phyloP scores from a whole-genome alignment of 345 rosid species.

The Aquilaria sinensis region DNA sequence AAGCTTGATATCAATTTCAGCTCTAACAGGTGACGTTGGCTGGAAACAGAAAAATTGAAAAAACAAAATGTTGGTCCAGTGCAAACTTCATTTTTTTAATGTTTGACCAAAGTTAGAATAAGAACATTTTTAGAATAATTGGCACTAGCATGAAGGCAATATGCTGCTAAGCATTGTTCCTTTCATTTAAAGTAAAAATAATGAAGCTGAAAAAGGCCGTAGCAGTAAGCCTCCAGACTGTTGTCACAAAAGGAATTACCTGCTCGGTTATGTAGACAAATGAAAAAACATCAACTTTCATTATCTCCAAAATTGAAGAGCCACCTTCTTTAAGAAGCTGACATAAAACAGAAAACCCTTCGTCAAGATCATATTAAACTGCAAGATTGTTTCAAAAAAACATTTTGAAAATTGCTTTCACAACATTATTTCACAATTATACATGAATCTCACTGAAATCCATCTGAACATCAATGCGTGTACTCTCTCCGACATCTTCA shows the following conservation, averaged over 20 bases:
- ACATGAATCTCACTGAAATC: conserved; percentile 97
- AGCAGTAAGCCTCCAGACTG: conserved; percentile 14
- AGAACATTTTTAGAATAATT: background rate
- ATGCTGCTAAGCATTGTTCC: background rate
- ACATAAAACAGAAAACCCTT: conserved; percentile 29
- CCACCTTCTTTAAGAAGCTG: conserved; percentile 82
- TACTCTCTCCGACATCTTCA: conserved; percentile 92
- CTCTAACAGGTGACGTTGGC: conserved; percentile 73
- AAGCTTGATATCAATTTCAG: conserved; percentile 91
- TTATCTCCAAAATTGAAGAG: conserved; percentile 75
- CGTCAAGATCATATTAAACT: conserved; percentile 12
- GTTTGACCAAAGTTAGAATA: background rate
- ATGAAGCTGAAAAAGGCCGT: conserved; percentile 9
- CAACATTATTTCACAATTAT: conserved; percentile 20
- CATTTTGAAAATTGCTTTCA: conserved; percentile 16
- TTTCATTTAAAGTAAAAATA: conserved; percentile 6
- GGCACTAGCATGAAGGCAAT: background rate
- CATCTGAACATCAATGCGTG: conserved; percentile 84
- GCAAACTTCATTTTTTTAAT: too few relatives aligned
- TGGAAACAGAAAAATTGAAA: conserved; percentile 28
- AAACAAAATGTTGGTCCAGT: background rate
- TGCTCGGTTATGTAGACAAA: conserved; percentile 73
- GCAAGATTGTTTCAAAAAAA: conserved; percentile 12
- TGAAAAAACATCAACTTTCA: conserved; percentile 79
- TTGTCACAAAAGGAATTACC: conserved; percentile 36